Conservation (phyloP, 352 stramenopile species). For the Phytophthora megakarya region DNA sequence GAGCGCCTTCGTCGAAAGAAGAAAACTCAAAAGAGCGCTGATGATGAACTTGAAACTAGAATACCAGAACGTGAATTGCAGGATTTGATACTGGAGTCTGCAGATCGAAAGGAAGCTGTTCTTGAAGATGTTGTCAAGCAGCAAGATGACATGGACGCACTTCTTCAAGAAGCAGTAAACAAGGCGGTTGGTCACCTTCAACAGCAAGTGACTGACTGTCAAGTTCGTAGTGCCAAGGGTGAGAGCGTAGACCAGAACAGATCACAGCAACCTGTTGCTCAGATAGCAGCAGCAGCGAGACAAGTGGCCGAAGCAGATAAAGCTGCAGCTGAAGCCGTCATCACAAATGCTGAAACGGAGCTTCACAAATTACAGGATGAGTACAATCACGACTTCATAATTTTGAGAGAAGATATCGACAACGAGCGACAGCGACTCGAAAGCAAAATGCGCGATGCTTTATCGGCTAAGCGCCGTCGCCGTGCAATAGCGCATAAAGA, state of each 20-base stretch:
- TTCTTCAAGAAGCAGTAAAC: conserved; percentile 24
- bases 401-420: conserved; percentile 21
- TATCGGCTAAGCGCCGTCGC: conserved; percentile 16
- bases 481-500: neutral
- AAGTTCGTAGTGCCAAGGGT: neutral
- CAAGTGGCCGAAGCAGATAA: conserved; percentile 14
- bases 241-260: neutral
- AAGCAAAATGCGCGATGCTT: conserved; percentile 19
- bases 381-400: conserved; percentile 22
- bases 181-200: conserved; percentile 14
- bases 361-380: conserved; percentile 27
- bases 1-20: conserved; percentile 33
- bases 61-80: conserved; percentile 10
- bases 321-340: conserved; percentile 4
- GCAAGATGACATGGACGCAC: conserved; percentile 46
- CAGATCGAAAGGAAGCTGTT: conserved; percentile 27
- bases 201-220: conserved; percentile 18
- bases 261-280: neutral
- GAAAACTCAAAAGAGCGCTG: neutral
- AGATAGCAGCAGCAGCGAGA: conserved; percentile 1
- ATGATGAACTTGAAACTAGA: neutral
- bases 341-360: conserved; percentile 14
- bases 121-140: conserved; percentile 45
- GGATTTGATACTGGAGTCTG: conserved; percentile 7
- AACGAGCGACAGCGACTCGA: conserved; percentile 28